These are phyloP conservation scores for Paraconiothyrium sp. DNA, from an alignment of 2,329 filamentous ascomycete species.

Conservation along the genomic window DNA sequence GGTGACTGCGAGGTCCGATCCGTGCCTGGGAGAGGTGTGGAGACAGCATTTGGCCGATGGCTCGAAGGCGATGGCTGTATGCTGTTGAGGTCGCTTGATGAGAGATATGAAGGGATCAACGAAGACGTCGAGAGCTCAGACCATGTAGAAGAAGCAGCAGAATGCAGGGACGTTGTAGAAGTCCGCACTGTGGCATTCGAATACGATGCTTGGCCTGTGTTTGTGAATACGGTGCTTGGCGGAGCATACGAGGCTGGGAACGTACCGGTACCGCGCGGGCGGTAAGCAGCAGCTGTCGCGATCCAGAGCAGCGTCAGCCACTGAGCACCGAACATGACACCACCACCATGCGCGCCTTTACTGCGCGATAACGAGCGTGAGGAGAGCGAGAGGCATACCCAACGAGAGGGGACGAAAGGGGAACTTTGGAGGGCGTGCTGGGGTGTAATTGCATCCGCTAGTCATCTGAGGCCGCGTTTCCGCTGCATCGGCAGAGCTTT, in stretches of 20 bases:
- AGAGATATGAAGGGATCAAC: conserved; percentile 3
- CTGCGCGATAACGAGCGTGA: conserved; percentile 29
- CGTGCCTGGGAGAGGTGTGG: neutral
- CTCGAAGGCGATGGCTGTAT: neutral
- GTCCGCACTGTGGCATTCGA: conserved; percentile 31
- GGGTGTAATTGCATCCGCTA: conserved; percentile 25
- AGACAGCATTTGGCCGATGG: neutral
- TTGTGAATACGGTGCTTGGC: conserved; percentile 42
- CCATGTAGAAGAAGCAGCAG: conserved; percentile 19
- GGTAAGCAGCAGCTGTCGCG: conserved; percentile 32
- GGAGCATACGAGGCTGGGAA: conserved; percentile 35
- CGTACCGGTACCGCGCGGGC: conserved; percentile 31
- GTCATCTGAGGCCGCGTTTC: conserved; percentile 9
- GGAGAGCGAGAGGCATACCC: conserved; percentile 21
- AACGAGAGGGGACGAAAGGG: conserved; percentile 21
- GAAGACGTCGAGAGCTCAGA: conserved; percentile 8
- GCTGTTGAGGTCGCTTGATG: neutral
- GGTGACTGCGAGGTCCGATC: neutral
- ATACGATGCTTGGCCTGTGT: conserved; percentile 38
- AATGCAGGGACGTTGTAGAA: conserved; percentile 23
- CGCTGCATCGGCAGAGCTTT: neutral
- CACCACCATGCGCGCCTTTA: conserved; percentile 32
- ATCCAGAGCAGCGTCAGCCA: conserved; percentile 28
- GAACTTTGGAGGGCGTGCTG: conserved; percentile 36
- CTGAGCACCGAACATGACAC: conserved; percentile 26